phyloP scores from a whole-genome alignment of 2,329 filamentous ascomycete genomes.

The Colletotrichum theobromicola region DNA sequence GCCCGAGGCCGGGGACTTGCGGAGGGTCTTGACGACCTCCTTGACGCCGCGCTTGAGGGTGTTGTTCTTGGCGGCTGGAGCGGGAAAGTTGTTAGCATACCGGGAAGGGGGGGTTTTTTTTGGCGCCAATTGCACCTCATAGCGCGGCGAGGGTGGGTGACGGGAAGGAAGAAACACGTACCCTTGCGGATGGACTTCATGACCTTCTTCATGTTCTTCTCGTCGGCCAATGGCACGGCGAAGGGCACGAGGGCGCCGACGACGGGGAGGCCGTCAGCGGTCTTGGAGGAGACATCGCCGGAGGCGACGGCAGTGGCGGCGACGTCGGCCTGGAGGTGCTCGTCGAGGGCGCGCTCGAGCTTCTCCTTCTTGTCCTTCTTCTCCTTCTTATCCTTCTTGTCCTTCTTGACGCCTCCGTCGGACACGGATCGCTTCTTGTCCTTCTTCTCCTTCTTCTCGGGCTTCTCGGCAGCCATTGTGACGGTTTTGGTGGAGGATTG shows the following conservation, averaged over 20 bases:
- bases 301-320: conserved; percentile 46
- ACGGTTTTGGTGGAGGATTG: conserved; percentile 16
- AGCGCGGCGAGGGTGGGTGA: not conserved
- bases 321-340: conserved; percentile 64
- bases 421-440: conserved; percentile 33
- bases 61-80: conserved; percentile 88
- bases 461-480: conserved; percentile 53
- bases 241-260: conserved; percentile 78
- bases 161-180: conserved; percentile 44
- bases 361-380: conserved; percentile 69
- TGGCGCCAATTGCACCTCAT: not conserved
- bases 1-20: conserved; percentile 82
- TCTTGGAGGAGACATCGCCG: conserved; percentile 50
- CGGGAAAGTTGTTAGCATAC: not conserved
- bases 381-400: conserved; percentile 63
- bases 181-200: conserved; percentile 63
- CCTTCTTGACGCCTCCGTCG: conserved; percentile 29
- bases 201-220: conserved; percentile 73
- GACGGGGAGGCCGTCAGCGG: conserved; percentile 38
- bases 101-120: not conserved
- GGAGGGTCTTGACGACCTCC: conserved; percentile 97
- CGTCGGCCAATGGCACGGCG: conserved; percentile 79
- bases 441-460: conserved; percentile 51
- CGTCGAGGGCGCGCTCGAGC: conserved; percentile 68
- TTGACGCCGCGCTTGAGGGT: conserved; percentile 97